Conservation (phyloP, 2,329 filamentous ascomycete genomes). For the Cordyceps fumosorosea region DNA sequence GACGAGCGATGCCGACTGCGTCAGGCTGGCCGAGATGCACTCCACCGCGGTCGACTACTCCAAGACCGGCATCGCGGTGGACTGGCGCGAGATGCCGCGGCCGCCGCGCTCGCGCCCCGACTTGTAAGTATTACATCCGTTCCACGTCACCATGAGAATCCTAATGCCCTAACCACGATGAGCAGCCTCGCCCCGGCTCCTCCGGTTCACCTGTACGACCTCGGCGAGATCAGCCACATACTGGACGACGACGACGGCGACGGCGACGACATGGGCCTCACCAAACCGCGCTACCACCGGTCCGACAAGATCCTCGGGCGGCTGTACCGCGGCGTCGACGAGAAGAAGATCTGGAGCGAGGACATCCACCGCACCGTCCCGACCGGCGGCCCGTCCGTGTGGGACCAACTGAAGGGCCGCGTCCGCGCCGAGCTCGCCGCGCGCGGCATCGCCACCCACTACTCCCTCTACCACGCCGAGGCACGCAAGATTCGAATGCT, state of each 20-base stretch:
- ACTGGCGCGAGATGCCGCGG: slow-evolving; percentile 37
- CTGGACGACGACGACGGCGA: slow-evolving; percentile 25
- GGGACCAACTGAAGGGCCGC: slow-evolving; percentile 32
- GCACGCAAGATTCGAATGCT: slow-evolving; percentile 39
- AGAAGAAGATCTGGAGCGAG: slow-evolving; percentile 55
- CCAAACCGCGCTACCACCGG: slow-evolving; percentile 51
- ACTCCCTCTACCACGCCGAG: slow-evolving; percentile 27
- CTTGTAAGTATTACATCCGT: slow-evolving; percentile 42
- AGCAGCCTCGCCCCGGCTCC: slow-evolving; percentile 33
- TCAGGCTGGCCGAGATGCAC: slow-evolving; percentile 53
- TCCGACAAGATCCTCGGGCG: slow-evolving; percentile 63
- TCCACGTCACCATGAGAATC: background rate
- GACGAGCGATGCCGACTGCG: slow-evolving; percentile 46
- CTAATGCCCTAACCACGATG: slow-evolving; percentile 14
- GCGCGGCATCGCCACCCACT: slow-evolving; percentile 24
- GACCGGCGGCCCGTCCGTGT: slow-evolving; percentile 31
- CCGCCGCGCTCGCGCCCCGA: slow-evolving; percentile 40
- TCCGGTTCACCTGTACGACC: slow-evolving; percentile 36
- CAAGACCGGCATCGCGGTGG: slow-evolving; percentile 61
- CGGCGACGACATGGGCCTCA: slow-evolving; percentile 35
- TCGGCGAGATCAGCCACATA: slow-evolving; percentile 34
- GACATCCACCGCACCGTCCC: slow-evolving; percentile 33
- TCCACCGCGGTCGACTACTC: slow-evolving; percentile 71
- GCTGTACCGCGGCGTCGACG: slow-evolving; percentile 68
- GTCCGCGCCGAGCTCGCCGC: slow-evolving; percentile 18